Conservation (phyloP, 1,284 basidiomycete genomes). For the Ustanciosporium gigantosporum region DNA sequence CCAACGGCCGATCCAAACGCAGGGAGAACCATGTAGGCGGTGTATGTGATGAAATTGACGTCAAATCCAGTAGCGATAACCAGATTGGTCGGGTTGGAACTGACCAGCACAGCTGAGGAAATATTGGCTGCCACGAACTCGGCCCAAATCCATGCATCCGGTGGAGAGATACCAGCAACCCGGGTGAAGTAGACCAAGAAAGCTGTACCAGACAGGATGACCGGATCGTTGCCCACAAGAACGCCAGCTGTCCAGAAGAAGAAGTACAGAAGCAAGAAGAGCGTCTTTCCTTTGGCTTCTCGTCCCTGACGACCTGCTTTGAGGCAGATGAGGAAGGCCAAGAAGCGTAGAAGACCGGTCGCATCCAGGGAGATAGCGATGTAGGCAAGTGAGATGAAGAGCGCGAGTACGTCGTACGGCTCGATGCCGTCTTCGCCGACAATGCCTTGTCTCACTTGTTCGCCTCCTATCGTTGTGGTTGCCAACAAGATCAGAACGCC, state of each 20-base stretch:
- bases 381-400: constrained; percentile 91
- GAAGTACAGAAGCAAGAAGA: constrained; percentile 78
- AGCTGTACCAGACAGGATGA: constrained; percentile 70
- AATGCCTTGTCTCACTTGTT: constrained; percentile 71
- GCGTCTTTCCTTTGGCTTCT: constrained; percentile 62
- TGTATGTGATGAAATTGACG: constrained; percentile 54
- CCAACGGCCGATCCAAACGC: constrained; percentile 43
- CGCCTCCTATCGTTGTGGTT: constrained; percentile 71
- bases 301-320: constrained; percentile 39
- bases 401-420: constrained; percentile 88
- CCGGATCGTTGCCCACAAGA: constrained; percentile 76
- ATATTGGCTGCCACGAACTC: constrained; percentile 81
- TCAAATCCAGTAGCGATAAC: constrained; percentile 60
- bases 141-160: constrained; percentile 71
- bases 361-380: constrained; percentile 89
- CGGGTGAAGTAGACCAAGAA: constrained; percentile 83
- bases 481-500: constrained; percentile 79
- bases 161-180: constrained; percentile 69
- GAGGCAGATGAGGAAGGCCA: constrained; percentile 65
- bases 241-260: constrained; percentile 79
- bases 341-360: constrained; percentile 81
- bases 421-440: constrained; percentile 75
- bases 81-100: constrained; percentile 62
- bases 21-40: constrained; percentile 57
- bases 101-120: constrained; percentile 62